Conservation (phyloP, 2,329 filamentous ascomycete species). For the Claviceps digitariae region DNA sequence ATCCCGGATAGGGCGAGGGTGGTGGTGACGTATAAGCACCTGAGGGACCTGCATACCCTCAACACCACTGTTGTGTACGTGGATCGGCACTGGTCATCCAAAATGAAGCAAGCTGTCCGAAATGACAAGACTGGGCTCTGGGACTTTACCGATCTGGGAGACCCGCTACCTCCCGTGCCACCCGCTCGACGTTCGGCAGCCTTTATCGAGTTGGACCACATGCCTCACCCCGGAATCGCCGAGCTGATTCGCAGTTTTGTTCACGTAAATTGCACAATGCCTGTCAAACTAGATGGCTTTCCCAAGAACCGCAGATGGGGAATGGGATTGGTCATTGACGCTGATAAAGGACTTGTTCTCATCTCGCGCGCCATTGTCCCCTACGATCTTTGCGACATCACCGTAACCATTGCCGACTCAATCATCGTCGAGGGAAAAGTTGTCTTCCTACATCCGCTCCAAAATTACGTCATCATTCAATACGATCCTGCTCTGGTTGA, state of each 20-base stretch:
- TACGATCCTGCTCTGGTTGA: conserved; percentile 92
- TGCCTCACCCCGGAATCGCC: conserved; percentile 78
- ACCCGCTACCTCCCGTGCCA: conserved; percentile 61
- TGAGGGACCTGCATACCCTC: conserved; percentile 84
- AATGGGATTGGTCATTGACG: conserved; percentile 94
- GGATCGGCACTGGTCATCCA: conserved; percentile 89
- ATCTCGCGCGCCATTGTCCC: conserved; percentile 91
- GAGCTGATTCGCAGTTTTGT: conserved; percentile 93
- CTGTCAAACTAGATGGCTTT: conserved; percentile 94
- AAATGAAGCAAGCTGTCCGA: conserved; percentile 83
- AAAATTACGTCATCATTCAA: conserved; percentile 92
- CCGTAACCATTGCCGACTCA: conserved; percentile 89
- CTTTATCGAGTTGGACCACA: conserved; percentile 84
- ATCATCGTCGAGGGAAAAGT: conserved; percentile 91
- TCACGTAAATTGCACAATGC: conserved; percentile 83
- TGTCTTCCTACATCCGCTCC: conserved; percentile 87
- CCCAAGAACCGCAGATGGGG: conserved; percentile 89
- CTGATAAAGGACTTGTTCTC: conserved; percentile 85
- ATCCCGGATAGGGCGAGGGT: conserved; percentile 76
- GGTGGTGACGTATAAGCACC: conserved; percentile 90
- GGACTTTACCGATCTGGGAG: conserved; percentile 82
- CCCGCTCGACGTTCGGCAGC: conserved; percentile 66
- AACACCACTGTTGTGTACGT: conserved; percentile 88
- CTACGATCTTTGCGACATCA: conserved; percentile 93
- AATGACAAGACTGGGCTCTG: conserved; percentile 85